These are phyloP conservation scores for Lasiodiplodia sp. DNA, from an alignment of 2,329 filamentous ascomycete species.

Conservation along the genomic window DNA sequence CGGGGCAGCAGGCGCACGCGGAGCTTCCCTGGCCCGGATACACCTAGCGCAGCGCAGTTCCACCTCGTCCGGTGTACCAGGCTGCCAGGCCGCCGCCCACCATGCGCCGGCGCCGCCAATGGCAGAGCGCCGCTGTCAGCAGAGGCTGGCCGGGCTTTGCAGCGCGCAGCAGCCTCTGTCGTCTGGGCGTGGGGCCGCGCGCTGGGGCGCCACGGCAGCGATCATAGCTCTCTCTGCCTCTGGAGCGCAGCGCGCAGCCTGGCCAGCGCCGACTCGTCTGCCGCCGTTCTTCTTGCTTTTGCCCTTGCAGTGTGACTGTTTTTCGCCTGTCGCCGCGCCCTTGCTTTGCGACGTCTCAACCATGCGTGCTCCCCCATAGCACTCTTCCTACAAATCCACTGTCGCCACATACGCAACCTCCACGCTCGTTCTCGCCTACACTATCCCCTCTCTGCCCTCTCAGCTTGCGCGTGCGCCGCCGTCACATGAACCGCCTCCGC, in stretches of 20 bases:
- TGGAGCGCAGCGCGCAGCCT: conserved; percentile 17
- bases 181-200: conserved; percentile 20
- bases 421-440: conserved; percentile 12
- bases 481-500: conserved; percentile 80
- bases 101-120: conserved; percentile 1
- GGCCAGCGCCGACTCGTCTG: conserved; percentile 10
- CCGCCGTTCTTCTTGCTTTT: conserved; percentile 13
- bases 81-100: not conserved
- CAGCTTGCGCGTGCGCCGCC: conserved; percentile 77
- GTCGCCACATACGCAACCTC: conserved; percentile 24
- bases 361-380: conserved; percentile 23
- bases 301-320: conserved; percentile 28
- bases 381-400: conserved; percentile 25
- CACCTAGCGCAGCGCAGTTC: conserved; percentile 2
- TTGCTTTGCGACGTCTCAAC: conserved; percentile 27
- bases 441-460: not conserved
- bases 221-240: conserved; percentile 21
- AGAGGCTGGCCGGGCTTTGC: conserved; percentile 9
- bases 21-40: not conserved
- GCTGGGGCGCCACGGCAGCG: conserved; percentile 26
- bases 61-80: not conserved
- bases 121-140: conserved; percentile 11
- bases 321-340: conserved; percentile 15
- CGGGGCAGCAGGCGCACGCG: not conserved
- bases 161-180: conserved; percentile 6